Base-by-base conservation (phyloP, 495 filamentous ascomycete species). In the Lasiosphaeris hirsuta region DNA sequence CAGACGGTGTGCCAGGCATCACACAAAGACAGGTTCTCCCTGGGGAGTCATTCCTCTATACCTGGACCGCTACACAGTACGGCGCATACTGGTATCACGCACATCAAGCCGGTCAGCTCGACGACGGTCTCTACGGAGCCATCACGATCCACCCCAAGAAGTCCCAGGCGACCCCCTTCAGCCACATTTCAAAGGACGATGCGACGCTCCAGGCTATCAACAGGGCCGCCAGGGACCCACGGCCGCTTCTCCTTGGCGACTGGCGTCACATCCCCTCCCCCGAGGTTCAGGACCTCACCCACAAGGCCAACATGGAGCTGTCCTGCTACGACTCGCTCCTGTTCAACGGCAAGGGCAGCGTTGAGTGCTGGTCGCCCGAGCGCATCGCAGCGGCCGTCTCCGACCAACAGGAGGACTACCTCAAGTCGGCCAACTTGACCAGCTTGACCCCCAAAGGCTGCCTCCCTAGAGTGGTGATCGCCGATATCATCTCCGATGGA, bases 51-150 rank as follows among this genome's bases (percentile, higher is more conserved):
- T 84, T 75, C 37, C 63, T 58, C 10, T 81, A 82, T 53, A 63
- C 65, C 18, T 85, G 72, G 67, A 73, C 63, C 2, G 81, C 79
- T 4, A 69, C 63, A 7, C 71, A 75, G n/a, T 75, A 75, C 59
- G 81, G 81, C 17, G 77, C 71, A 7, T 81, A 78, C 63, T 80
- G 73, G 74, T 83, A 84, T 56, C 81, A 84, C 62, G 67, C 75
- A 10, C 82, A 85, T 54, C 62, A 64, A 10, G 62, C 62, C 38
- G 71, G 70, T 8, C 70, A 75, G 45, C 67, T 82, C 23, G 69
- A 75, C 57, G 81, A 85, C 62, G 82, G 82, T 15, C 70, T 79
- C 10, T 79, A 75, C 38, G 82, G 82, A 11, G 59, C 77, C 2
- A 75, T 85, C 19, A 62, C 80, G 40, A 81, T 84, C 45, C 78